Percentiles rank a stretch among this genome's conserved stretches.
Conservation (phyloP, 768 basidiomycete genomes). For the Strobilomyces confusus region DNA sequence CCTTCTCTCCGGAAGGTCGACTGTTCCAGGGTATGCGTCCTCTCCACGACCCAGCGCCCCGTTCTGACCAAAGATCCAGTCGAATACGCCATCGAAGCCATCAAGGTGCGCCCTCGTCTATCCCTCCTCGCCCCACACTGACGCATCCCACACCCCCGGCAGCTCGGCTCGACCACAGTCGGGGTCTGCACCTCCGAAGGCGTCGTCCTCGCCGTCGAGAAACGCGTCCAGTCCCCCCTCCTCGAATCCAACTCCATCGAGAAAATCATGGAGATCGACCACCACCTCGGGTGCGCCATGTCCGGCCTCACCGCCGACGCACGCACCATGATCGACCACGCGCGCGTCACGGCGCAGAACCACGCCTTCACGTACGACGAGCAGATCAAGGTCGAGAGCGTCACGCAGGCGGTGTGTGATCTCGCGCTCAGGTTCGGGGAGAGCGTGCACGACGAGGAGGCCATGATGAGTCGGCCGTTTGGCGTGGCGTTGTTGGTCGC, state of each 20-base stretch:
- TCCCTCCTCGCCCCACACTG: neutral
- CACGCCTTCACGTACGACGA: slow-evolving; percentile 98
- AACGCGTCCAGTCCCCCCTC: slow-evolving; percentile 95
- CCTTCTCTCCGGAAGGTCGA: slow-evolving; percentile 97
- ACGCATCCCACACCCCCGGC: slow-evolving; percentile 6
- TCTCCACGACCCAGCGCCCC: neutral
- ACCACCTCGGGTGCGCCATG: slow-evolving; percentile 97
- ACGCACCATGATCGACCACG: slow-evolving; percentile 99
- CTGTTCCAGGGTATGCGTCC: slow-evolving; percentile 86
- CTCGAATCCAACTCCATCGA: slow-evolving; percentile 95
- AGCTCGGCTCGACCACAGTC: slow-evolving; percentile 98
- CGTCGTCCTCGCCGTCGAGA: slow-evolving; percentile 93
- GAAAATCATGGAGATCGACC: slow-evolving; percentile 99
- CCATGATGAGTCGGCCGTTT: slow-evolving; percentile 99
- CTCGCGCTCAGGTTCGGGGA: slow-evolving; percentile 95
- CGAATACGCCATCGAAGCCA: slow-evolving; percentile 99
- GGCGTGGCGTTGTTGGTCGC: slow-evolving; percentile 97
- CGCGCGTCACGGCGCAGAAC: slow-evolving; percentile 92
- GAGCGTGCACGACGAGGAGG: slow-evolving; percentile 98
- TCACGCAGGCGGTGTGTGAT: slow-evolving; percentile 97
- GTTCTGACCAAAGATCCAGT: slow-evolving; percentile 46
- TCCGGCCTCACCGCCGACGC: slow-evolving; percentile 96
- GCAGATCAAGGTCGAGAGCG: slow-evolving; percentile 94
- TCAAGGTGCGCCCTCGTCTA: slow-evolving; percentile 65
- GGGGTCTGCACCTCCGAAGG: slow-evolving; percentile 90